Evolutionary conservation across 1,139 yeast genomes (phyloP).

Genomic region (Debaryomyces sp.): DNA sequence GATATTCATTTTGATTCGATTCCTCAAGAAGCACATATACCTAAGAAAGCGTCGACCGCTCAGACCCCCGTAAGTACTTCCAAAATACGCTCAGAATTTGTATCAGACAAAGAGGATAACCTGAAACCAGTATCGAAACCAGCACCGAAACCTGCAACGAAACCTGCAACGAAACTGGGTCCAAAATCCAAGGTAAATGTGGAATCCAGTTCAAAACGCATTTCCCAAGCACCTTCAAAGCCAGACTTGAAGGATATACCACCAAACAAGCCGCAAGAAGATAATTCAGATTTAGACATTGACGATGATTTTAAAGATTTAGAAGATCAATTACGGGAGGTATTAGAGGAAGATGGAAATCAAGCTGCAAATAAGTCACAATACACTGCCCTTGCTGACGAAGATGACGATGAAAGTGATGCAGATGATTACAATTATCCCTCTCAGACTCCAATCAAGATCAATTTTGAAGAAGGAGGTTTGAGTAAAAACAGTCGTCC

Average conservation of each 20-base stretch:
- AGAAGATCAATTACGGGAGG: slow-evolving; percentile 49
- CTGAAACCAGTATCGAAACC: not conserved
- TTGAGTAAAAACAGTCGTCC: slow-evolving; percentile 11
- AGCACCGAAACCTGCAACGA: not conserved
- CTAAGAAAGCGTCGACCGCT: not conserved
- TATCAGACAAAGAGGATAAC: not conserved
- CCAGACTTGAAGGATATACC: not conserved
- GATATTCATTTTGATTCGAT: not conserved
- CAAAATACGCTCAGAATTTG: not conserved
- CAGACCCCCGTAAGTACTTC: not conserved
- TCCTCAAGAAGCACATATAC: not conserved
- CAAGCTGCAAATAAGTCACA: not conserved
- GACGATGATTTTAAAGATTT: slow-evolving; percentile 50
- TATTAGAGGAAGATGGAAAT: slow-evolving; percentile 31
- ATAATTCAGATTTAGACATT: slow-evolving; percentile 19
- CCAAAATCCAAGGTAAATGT: not conserved
- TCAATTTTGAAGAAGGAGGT: slow-evolving; percentile 26
- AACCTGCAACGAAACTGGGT: not conserved
- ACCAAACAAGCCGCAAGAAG: not conserved
- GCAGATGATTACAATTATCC: slow-evolving; percentile 26
- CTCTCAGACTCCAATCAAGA: slow-evolving; percentile 20
- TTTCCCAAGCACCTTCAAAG: not conserved
- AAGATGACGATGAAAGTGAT: slow-evolving; percentile 31
- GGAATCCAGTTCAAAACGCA: not conserved
- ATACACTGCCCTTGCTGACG: not conserved